Evolutionary conservation across 78 protist genomes (phyloP), one percentile per base, ranked within the genome.

Genomic region (Dictyostelium firmibasis): DNA sequence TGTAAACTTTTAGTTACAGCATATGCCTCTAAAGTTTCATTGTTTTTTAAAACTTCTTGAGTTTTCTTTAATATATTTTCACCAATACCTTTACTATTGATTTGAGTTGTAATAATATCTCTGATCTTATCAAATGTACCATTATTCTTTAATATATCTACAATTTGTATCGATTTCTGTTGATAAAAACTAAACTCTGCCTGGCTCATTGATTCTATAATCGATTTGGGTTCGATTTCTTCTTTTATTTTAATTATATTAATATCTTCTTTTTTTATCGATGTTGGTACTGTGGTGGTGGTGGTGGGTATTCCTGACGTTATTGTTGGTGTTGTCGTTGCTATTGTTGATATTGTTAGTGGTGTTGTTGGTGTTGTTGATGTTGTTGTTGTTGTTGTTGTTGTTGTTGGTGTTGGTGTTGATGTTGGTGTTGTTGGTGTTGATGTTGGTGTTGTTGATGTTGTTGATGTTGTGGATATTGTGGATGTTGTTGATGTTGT

Each of bases 111-210:
- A 16, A 88, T 88, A n/a, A 88, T 88, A 14, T 14, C 23, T 67
- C 93, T 88, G 3, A 88, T 88, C 20, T 38, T 76, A 31, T 88
- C 93, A 62, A 88, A 88, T 16, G 93, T 78, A 10, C 93, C 93
- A 88, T 88, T 88, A 41, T 33, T 88, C 47, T 88, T 88, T 23
- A 88, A 72, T 16, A 88, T 76, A 27, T 78, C 76, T 25, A 88
- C 29, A 41, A 79, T 88, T 41, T 88, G 93, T 3, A 38, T 64
- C 33, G 93, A 88, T 44, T 69, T 88, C 25, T 88, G 93, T 62
- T 88, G 93, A 44, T 38, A 79, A 14, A 88, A 57, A 25, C 50
- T 44, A 31, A 50, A 44, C 36, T 88, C 93, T 43, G 67, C 75
- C 1, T 13, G 36, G n/a, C 57, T 36, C 50, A 85, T 81, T 47